phyloP scores from a whole-genome alignment of 192 early-diverging fungal genomes.

The Backusella tuberculispora region DNA sequence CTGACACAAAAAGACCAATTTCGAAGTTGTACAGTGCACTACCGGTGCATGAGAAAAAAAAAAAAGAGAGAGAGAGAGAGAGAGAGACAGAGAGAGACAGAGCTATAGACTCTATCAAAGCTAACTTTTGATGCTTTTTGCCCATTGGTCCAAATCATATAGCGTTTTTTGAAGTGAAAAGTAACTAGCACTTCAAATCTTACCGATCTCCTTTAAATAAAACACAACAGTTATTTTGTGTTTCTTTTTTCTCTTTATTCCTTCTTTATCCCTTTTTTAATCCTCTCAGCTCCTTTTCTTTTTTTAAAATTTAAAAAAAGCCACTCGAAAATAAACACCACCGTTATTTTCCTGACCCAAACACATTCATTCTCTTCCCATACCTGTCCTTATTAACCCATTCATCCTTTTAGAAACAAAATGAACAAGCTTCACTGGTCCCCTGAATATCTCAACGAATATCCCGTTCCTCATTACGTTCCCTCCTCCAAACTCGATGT shows the following conservation, averaged over 20 bases:
- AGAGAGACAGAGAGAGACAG: neutral
- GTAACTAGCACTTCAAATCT: conserved; percentile 19
- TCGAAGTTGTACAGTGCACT: conserved; percentile 13
- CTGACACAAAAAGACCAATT: neutral
- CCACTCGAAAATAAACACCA: neutral
- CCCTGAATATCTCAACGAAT: conserved; percentile 30
- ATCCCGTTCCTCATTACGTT: conserved; percentile 16
- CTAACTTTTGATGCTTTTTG: conserved; percentile 9
- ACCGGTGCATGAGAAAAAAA: conserved; percentile 35
- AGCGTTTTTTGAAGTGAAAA: conserved; percentile 13
- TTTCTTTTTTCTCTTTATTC: neutral
- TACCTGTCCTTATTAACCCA: conserved; percentile 19
- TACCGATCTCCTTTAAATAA: neutral
- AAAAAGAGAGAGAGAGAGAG: conserved; percentile 6
- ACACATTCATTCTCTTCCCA: conserved; percentile 13
- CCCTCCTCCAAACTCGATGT: conserved; percentile 1
- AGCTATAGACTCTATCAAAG: neutral
- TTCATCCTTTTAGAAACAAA: conserved; percentile 9
- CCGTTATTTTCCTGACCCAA: neutral
- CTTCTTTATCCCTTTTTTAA: neutral
- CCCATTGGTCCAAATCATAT: conserved; percentile 22
- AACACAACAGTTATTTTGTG: conserved; percentile 6
- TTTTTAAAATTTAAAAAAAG: conserved; percentile 3
- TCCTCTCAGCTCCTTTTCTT: conserved; percentile 7
- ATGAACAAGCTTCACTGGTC: conserved; percentile 33